Evolutionary conservation across 495 filamentous ascomycete species (phyloP).

Genomic region (Trichoderma gamsii): DNA sequence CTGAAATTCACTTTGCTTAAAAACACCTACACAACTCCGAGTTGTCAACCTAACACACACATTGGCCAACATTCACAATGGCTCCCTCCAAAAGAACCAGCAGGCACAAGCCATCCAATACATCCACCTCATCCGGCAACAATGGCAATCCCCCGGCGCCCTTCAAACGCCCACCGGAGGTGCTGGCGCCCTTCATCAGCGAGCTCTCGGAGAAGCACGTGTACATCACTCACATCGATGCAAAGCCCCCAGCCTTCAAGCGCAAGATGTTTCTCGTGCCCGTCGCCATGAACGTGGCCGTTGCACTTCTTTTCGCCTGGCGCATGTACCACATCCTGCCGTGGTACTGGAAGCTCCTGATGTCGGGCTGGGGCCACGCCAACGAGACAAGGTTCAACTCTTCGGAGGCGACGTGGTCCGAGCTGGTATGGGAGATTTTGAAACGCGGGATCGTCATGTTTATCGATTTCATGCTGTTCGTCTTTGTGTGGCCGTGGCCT

Average conservation of each 20-base stretch:
- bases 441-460: constrained; percentile 54
- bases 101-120: constrained; percentile 17
- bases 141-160: constrained; percentile 45
- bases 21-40: background rate
- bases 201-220: constrained; percentile 56
- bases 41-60: background rate
- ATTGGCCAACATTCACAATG: constrained; percentile 14
- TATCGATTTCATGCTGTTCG: constrained; percentile 62
- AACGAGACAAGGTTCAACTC: constrained; percentile 55
- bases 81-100: constrained; percentile 24
- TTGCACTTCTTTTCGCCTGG: constrained; percentile 53
- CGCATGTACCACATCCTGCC: constrained; percentile 56
- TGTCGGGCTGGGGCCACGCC: constrained; percentile 52
- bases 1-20: background rate
- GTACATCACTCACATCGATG: constrained; percentile 77
- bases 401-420: constrained; percentile 40
- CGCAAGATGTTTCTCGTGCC: constrained; percentile 70
- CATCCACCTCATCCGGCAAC: constrained; percentile 13
- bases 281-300: constrained; percentile 57
- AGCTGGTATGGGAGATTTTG: constrained; percentile 44
- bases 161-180: constrained; percentile 54
- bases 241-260: constrained; percentile 56
- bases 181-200: constrained; percentile 54
- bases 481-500: constrained; percentile 71
- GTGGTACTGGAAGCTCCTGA: constrained; percentile 59